Conservation (phyloP, 257 asterid species). For the Capsicum baccatum region DNA sequence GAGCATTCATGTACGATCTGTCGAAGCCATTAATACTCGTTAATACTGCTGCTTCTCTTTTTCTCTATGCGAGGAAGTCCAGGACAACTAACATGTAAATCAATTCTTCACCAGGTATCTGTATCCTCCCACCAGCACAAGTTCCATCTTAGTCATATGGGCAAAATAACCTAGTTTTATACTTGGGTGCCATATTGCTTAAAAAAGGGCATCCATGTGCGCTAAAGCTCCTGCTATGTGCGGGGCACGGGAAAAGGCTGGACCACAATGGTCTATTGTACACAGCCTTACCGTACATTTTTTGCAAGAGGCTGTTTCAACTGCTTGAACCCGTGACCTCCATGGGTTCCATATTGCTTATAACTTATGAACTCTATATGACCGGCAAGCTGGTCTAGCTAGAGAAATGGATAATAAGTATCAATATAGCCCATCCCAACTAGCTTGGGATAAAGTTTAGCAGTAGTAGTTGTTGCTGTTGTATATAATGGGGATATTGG, state of each 20-base stretch:
- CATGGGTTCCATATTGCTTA: neutral
- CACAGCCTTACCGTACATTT: too few species aligned
- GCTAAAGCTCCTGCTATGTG: too few species aligned
- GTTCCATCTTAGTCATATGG: neutral
- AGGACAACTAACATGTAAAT: neutral
- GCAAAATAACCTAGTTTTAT: neutral
- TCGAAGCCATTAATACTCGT: slow-evolving; percentile 2
- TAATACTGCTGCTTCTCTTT: neutral
- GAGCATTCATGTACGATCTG: neutral
- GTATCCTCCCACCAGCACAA: neutral
- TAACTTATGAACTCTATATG: neutral
- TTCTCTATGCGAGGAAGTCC: neutral
- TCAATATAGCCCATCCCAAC: neutral
- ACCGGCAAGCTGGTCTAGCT: slow-evolving; percentile 7
- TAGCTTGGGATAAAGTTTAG: neutral
- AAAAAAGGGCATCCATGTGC: too few species aligned
- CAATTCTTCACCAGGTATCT: neutral
- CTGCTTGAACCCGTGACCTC: too few species aligned
- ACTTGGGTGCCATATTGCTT: neutral
- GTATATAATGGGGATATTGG: neutral
- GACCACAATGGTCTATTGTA: too few species aligned
- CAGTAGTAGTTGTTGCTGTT: neutral
- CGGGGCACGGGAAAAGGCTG: too few species aligned
- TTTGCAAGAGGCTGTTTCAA: too few species aligned
- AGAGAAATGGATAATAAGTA: neutral